phyloP scores from a whole-genome alignment of 1,284 basidiomycete species.

The Irpex rosettiformis region DNA sequence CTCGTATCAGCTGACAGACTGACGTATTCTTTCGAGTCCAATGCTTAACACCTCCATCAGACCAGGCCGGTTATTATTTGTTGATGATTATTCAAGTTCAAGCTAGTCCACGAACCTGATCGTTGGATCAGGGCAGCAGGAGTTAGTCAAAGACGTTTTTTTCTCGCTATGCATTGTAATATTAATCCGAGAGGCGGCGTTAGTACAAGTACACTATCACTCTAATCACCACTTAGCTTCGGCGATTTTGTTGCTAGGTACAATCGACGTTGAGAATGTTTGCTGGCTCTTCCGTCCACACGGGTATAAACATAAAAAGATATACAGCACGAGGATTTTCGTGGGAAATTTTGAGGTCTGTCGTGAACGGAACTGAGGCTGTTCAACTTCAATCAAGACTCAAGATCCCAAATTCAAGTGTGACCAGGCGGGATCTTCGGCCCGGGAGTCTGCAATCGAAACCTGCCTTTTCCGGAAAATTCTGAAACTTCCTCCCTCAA shows the following conservation, averaged over 20 bases:
- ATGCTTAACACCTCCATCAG: too few relatives aligned
- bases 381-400: not conserved
- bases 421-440: too few relatives aligned
- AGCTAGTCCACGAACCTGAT: too few relatives aligned
- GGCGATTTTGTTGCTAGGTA: not conserved
- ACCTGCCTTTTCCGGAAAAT: not conserved
- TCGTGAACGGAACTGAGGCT: not conserved
- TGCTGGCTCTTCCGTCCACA: not conserved
- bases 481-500: not conserved
- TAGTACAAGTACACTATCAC: not conserved
- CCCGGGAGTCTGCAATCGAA: too few relatives aligned
- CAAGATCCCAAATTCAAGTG: not conserved
- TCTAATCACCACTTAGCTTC: not conserved
- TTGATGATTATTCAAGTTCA: too few relatives aligned
- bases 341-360: not conserved
- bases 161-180: too few relatives aligned
- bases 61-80: too few relatives aligned
- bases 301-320: not conserved
- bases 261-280: not conserved
- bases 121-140: too few relatives aligned
- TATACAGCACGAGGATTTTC: not conserved
- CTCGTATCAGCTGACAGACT: too few relatives aligned
- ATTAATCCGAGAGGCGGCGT: too few relatives aligned
- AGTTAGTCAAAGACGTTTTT: too few relatives aligned
- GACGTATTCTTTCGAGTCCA: too few relatives aligned